Base-by-base conservation (phyloP, 345 rosid genomes). In the Clausena lansium region DNA sequence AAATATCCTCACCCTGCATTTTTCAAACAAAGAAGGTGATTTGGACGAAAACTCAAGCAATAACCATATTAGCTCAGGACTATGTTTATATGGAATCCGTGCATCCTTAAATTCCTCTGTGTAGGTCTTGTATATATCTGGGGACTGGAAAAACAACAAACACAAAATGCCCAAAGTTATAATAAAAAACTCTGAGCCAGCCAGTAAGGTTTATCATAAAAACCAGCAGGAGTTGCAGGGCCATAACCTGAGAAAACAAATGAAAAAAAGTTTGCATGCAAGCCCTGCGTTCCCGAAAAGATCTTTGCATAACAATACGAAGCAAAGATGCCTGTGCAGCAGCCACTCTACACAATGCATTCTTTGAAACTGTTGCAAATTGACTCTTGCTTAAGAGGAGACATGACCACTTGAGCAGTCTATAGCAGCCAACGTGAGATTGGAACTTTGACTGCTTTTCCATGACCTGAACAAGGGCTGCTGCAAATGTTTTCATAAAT, bases 401-500 rank as follows among this genome's bases (percentile, higher is more conserved):
- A 72, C 95, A 90, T 4, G 99, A 92, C 99, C 98, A 96, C 50
- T 86, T 81, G 73, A 96, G 90, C 60, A 96, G 90, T 84, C 92
- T 88, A 74, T 84, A 84, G 86, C 97, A 88, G 64, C 93, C 91
- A 2, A 86, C 85, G 71, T 80, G 87, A 20, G 94, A 85, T 33
- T 88, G 87, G 68, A 78, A 79, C 83, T 91, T 92, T 30, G 77
- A 80, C 80, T 89, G 93, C 88, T 82, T 96, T 62, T 96, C 99
- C 97, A 91, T 92, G 66, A 81, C 80, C 86, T 92, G 97, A 69
- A 96, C 97, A 83, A 96, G 94, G 9, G 85, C 83, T 13, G 92
- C 92, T 0, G 97, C 99, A 85, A 92, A 96, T 61, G 78, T 81
- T 86, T 91, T 94, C 97, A 94, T 96, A 82, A 96, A 96, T 6